A percentile compares a stretch with the other conserved stretches of the same genome.
phyloP scores from a whole-genome alignment of 306 rosid species.

The Vicia sativa region DNA sequence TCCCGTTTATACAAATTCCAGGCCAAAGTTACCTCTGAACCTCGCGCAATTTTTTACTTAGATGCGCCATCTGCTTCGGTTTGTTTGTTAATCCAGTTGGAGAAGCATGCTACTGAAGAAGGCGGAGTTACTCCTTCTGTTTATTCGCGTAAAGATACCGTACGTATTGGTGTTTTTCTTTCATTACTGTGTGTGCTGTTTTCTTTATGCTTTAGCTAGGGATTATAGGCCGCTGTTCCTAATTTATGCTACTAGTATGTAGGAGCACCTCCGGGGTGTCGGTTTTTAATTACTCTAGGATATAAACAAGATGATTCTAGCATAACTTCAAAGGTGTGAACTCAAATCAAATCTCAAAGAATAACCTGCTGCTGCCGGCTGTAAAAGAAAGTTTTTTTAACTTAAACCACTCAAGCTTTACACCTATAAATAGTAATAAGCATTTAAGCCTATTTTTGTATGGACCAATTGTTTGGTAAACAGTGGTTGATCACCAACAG shows the following conservation, averaged over 20 bases:
- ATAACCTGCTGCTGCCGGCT: neutral
- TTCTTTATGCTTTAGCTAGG: constrained; percentile 22
- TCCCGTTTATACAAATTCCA: constrained; percentile 39
- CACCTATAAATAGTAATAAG: neutral
- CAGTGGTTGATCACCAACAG: constrained; percentile 5
- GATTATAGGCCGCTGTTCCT: neutral
- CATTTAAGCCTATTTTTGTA: constrained; percentile 7
- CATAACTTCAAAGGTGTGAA: constrained; percentile 8
- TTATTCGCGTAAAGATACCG: constrained; percentile 96
- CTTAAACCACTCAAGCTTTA: constrained; percentile 2
- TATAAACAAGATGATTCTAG: constrained; percentile 12
- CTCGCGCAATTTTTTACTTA: constrained; percentile 79
- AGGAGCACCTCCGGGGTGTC: constrained; percentile 7
- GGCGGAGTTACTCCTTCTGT: constrained; percentile 93
- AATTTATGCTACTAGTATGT: constrained; percentile 4
- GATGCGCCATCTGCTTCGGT: constrained; percentile 95
- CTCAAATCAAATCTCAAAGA: neutral
- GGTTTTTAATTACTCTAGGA: neutral
- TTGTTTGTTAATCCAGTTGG: constrained; percentile 94
- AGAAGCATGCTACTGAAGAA: constrained; percentile 96
- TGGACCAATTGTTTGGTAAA: constrained; percentile 2
- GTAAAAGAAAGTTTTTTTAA: constrained; percentile 10
- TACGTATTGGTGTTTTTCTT: constrained; percentile 49
- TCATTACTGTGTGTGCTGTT: constrained; percentile 10
- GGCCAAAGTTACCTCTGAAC: constrained; percentile 62